These are phyloP conservation scores for Gyrodon lividus DNA, from an alignment of 768 basidiomycete species.

Conservation along the genomic window DNA sequence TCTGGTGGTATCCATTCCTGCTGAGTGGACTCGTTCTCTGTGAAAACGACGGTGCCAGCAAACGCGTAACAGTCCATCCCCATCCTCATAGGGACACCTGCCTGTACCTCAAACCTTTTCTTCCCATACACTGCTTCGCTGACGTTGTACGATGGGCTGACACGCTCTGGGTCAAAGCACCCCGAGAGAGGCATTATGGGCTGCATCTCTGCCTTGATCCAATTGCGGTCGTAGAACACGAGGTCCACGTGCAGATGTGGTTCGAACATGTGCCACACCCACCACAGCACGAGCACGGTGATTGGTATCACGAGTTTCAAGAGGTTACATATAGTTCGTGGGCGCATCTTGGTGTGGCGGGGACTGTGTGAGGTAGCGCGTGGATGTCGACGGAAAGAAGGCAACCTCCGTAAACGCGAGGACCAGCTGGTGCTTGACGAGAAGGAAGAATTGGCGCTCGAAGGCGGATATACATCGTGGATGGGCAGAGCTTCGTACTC, in stretches of 20 bases:
- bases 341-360: slow-evolving; percentile 16
- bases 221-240: slow-evolving; percentile 70
- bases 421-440: background rate
- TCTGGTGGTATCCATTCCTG: slow-evolving; percentile 33
- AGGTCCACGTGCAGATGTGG: slow-evolving; percentile 75
- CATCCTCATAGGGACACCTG: slow-evolving; percentile 73
- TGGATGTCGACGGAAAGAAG: background rate
- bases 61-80: slow-evolving; percentile 93
- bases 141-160: slow-evolving; percentile 69
- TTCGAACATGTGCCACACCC: slow-evolving; percentile 59
- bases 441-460: background rate
- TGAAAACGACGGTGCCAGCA: slow-evolving; percentile 67
- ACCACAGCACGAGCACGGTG: slow-evolving; percentile 27
- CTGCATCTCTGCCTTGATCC: slow-evolving; percentile 74
- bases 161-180: slow-evolving; percentile 65
- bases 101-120: slow-evolving; percentile 70
- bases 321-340: slow-evolving; percentile 36
- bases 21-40: slow-evolving; percentile 7
- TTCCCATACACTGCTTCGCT: slow-evolving; percentile 60
- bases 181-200: slow-evolving; percentile 61
- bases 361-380: background rate
- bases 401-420: background rate
- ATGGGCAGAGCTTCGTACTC: slow-evolving; percentile 4
- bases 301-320: slow-evolving; percentile 46
- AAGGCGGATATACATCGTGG: background rate